Evolutionary conservation across 805 yeast genomes (phyloP).

Genomic region (Cyberlindnera maclurae): DNA sequence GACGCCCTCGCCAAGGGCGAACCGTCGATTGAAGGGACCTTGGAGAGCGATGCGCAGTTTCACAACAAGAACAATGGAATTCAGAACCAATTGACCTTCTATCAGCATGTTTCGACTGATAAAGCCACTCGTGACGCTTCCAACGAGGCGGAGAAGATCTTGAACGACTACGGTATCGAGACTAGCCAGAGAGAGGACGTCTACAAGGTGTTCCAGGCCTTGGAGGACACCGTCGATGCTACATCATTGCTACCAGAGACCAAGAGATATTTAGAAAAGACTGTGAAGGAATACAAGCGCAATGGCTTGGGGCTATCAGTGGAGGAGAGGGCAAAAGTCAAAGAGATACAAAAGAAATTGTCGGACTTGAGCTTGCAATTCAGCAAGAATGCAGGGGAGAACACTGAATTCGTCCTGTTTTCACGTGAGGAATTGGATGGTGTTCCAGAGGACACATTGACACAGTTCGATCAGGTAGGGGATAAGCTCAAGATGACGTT

Average conservation of each 20-base stretch:
- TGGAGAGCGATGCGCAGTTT: conserved; percentile 43
- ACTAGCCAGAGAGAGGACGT: conserved; percentile 61
- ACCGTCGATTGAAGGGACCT: conserved; percentile 47
- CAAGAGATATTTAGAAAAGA: conserved; percentile 48
- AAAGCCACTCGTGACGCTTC: conserved; percentile 69
- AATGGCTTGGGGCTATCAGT: conserved; percentile 60
- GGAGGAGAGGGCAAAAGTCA: conserved; percentile 48
- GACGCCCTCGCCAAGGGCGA: conserved; percentile 44
- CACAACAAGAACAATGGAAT: conserved; percentile 42
- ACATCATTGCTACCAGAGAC: conserved; percentile 43
- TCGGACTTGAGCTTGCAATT: conserved; percentile 51
- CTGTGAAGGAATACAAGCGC: conserved; percentile 49
- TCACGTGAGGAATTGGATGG: conserved; percentile 64
- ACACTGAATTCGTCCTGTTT: conserved; percentile 52
- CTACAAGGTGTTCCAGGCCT: conserved; percentile 47
- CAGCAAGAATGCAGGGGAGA: conserved; percentile 64
- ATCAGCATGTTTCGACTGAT: conserved; percentile 62
- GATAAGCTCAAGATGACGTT: conserved; percentile 57
- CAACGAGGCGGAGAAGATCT: conserved; percentile 48
- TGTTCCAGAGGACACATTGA: conserved; percentile 57
- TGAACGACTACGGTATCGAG: conserved; percentile 56
- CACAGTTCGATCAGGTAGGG: conserved; percentile 45
- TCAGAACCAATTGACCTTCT: conserved; percentile 52
- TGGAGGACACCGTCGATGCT: conserved; percentile 33
- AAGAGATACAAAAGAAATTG: conserved; percentile 50